Percentiles rank a stretch among this genome's conserved stretches.
These are phyloP conservation scores for Naganishia vaughanmartiniae DNA, from an alignment of 768 basidiomycete species.

Conservation along the genomic window DNA sequence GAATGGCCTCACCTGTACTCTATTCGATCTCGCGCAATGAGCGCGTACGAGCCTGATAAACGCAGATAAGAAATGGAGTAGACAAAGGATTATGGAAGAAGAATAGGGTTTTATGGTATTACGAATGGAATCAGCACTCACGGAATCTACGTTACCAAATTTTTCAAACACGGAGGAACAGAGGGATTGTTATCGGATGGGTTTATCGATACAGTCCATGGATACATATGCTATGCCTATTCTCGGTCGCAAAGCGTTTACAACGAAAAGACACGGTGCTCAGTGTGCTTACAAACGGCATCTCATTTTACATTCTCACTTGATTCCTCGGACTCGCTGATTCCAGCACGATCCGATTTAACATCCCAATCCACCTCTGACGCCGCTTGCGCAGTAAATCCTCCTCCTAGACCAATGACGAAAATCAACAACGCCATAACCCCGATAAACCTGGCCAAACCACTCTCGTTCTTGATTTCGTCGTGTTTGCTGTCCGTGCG, in stretches of 20 bases:
- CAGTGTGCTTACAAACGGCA: not conserved
- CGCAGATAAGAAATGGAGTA: not conserved
- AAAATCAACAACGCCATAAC: constrained; percentile 43
- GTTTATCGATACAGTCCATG: not conserved
- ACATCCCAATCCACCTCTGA: constrained; percentile 13
- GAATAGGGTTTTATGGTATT: not conserved
- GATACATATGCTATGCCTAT: constrained; percentile 1
- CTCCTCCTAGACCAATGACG: constrained; percentile 47
- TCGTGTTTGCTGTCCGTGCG: constrained; percentile 19
- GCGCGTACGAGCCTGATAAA: not conserved
- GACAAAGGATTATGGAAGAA: not conserved
- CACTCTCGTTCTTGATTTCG: constrained; percentile 34
- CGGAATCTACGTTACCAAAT: not conserved
- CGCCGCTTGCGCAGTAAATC: constrained; percentile 46
- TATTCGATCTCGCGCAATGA: not conserved
- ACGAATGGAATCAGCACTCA: not conserved
- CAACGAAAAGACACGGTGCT: not conserved
- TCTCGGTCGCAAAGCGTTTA: not conserved
- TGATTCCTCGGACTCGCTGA: not conserved
- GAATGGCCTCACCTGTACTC: not conserved
- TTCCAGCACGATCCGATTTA: not conserved
- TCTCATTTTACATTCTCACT: not conserved
- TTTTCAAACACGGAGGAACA: not conserved
- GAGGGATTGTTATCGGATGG: not conserved
- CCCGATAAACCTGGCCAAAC: constrained; percentile 41